phyloP scores from a whole-genome alignment of 495 filamentous ascomycete species.

The Aspergillus sclerotiicarbonarius region DNA sequence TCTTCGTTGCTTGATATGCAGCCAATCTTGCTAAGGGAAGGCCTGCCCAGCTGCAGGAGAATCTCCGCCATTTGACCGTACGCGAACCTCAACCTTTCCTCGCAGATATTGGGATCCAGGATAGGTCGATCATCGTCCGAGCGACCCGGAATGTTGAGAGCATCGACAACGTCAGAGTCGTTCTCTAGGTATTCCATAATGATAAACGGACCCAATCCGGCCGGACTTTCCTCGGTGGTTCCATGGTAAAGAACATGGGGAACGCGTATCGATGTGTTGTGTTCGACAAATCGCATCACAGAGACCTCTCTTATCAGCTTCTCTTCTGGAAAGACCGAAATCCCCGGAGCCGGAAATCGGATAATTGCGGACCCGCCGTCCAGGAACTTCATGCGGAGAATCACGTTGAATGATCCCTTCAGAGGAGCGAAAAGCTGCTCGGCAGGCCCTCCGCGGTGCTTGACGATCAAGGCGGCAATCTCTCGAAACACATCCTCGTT shows the following conservation, averaged over 20 bases:
- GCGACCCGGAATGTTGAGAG: slow-evolving; percentile 26
- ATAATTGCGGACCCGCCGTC: background rate
- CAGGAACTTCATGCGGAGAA: background rate
- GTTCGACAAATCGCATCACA: background rate
- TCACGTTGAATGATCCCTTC: background rate
- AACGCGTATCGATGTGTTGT: background rate
- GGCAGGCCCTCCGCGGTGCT: background rate
- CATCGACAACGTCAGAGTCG: slow-evolving; percentile 25
- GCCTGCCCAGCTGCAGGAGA: slow-evolving; percentile 37
- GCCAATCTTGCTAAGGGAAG: slow-evolving; percentile 29
- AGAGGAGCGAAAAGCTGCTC: background rate
- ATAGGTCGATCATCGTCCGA: slow-evolving; percentile 15
- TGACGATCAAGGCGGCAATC: background rate
- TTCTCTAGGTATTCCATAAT: slow-evolving; percentile 45
- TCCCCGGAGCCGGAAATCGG: background rate
- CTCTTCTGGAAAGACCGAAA: background rate
- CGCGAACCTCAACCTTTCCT: slow-evolving; percentile 26
- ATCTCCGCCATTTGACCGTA: slow-evolving; percentile 35
- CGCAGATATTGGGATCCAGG: slow-evolving; percentile 30
- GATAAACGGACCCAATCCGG: slow-evolving; percentile 16
- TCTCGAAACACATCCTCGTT: background rate
- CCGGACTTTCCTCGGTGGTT: background rate
- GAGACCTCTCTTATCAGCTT: background rate
- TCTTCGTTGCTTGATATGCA: slow-evolving; percentile 12
- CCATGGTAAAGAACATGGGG: background rate